These are phyloP conservation scores for Colletotrichum liaoningense DNA, from an alignment of 2,329 filamentous ascomycete species.

Conservation along the genomic window DNA sequence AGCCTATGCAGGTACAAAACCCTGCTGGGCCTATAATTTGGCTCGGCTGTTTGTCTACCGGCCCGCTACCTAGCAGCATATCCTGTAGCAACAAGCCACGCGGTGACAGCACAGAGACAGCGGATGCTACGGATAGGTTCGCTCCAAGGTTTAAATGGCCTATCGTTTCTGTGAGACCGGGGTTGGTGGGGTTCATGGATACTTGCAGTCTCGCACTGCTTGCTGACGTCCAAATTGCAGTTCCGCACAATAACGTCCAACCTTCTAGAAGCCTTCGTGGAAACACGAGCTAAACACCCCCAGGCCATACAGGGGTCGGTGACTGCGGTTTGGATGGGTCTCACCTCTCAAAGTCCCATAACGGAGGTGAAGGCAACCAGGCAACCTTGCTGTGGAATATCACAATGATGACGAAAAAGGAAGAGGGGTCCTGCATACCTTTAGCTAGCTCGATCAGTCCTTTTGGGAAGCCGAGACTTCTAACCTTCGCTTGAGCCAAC, in stretches of 20 bases:
- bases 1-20: background rate
- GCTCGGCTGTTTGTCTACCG: background rate
- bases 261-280: slow-evolving; percentile 32
- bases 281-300: slow-evolving; percentile 2
- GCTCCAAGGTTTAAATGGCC: background rate
- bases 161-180: background rate
- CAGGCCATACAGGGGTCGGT: background rate
- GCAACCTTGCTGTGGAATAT: background rate
- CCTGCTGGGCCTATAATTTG: background rate
- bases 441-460: background rate
- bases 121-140: background rate
- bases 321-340: background rate
- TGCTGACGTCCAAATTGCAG: background rate
- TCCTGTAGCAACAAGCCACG: background rate
- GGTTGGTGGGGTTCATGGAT: background rate
- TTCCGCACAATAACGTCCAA: background rate
- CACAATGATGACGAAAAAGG: background rate
- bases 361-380: background rate
- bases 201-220: slow-evolving; percentile 1
- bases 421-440: background rate
- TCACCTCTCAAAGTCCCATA: background rate
- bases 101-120: background rate
- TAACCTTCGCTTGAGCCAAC: background rate
- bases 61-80: background rate
- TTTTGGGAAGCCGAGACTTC: background rate